Evolutionary conservation across 2,329 filamentous ascomycete species (phyloP).

Genomic region (Raffaelea ambrosiae): DNA sequence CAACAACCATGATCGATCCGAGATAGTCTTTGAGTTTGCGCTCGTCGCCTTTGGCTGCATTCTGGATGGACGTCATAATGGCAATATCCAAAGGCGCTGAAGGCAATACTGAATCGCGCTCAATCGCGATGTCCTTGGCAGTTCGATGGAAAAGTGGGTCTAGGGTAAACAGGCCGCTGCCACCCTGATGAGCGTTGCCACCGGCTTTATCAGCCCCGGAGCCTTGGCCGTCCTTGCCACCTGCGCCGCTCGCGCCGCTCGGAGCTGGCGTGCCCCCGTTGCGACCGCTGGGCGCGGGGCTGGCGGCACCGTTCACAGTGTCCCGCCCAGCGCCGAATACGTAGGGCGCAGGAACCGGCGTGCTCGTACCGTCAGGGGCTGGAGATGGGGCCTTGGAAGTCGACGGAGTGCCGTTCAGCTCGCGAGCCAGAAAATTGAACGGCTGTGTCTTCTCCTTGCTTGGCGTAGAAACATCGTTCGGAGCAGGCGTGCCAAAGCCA

Average conservation of each 20-base stretch:
- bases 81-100: constrained; percentile 78
- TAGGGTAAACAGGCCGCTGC: constrained; percentile 2
- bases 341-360: constrained; percentile 51
- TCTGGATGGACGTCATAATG: constrained; percentile 80
- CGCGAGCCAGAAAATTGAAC: constrained; percentile 60
- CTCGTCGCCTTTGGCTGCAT: constrained; percentile 81
- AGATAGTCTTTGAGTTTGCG: constrained; percentile 88
- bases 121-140: constrained; percentile 48
- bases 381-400: constrained; percentile 85
- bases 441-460: constrained; percentile 56
- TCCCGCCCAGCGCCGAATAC: constrained; percentile 45
- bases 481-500: constrained; percentile 24
- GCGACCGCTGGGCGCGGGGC: constrained; percentile 43
- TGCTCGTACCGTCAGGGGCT: constrained; percentile 66
- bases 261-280: constrained; percentile 39
- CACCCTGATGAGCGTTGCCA: not conserved
- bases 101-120: constrained; percentile 74
- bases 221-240: not conserved
- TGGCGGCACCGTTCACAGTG: constrained; percentile 33
- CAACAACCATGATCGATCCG: constrained; percentile 83
- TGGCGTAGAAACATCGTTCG: constrained; percentile 44
- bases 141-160: constrained; percentile 32
- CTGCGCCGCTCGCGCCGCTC: constrained; percentile 8
- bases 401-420: constrained; percentile 62
- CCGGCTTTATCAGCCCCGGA: not conserved